Base-by-base conservation (phyloP, 2,329 filamentous ascomycete genomes). In the Xylariaceae sp. region DNA sequence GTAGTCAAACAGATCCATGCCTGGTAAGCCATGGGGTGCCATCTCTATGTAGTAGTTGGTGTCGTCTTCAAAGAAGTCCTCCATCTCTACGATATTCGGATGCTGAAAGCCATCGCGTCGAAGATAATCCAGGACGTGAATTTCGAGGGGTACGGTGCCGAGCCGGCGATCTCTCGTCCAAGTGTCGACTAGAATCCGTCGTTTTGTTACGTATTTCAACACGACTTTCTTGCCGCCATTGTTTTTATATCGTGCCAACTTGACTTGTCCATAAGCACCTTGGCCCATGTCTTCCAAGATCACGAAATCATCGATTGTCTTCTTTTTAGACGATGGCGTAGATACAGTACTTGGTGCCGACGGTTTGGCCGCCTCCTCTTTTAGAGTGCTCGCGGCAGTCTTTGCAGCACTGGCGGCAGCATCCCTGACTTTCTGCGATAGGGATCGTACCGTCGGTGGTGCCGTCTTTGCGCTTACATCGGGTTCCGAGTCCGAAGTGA, bases 1-100 rank as follows among this genome's bases (percentile, higher is more conserved):
- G 66, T 98, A 98, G 68, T 98, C 93, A 61, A 98, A 98, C 2
- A 98, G 77, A 65, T 98, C 93, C 91, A 98, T 97, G 11, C 93
- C 93, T 0, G 93, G 93, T 29, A 96, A 74, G 1, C 93, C 93
- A 59, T 97, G 93, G 0, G 93, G 93, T 12, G 87, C 77, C 89
- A 97, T 98, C 66, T 97, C 93, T 57, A 98, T 98, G 67, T 98
- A 98, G 69, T 98, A 98, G 63, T 98, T 97, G 58, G 83, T 75
- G 53, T 88, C 83, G 55, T 94, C 88, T 64, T 86, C 83, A 55
- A 86, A 86, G 62, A 86, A 86, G 50, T 82, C 80, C 48, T 82
- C 76, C 82, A 86, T 86, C 64, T 86, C 82, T 14, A 86, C 80
- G 55, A 86, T 85, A 56, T 86, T 86, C 42, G 80, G 78, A 56